Conservation (phyloP, 352 stramenopile species). For the Globisporangium echinulatum region DNA sequence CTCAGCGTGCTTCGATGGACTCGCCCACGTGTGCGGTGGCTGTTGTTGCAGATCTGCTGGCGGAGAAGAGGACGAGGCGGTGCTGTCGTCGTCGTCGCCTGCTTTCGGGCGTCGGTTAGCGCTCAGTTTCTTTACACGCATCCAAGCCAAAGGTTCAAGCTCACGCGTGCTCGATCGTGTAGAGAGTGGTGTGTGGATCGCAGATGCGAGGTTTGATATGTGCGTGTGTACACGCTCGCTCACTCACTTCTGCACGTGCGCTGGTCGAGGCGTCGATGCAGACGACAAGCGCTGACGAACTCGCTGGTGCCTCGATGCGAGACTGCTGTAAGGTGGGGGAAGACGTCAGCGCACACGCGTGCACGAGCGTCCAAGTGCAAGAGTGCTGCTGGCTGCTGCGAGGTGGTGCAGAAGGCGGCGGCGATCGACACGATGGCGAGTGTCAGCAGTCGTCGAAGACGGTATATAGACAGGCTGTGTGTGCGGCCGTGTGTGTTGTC, state of each 20-base stretch:
- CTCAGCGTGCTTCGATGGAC: conserved; percentile 24
- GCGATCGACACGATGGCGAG: not conserved
- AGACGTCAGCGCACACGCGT: too few relatives aligned
- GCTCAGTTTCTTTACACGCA: conserved; percentile 79
- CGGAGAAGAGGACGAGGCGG: not conserved
- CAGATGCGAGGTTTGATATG: not conserved
- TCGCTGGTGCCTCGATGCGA: too few relatives aligned
- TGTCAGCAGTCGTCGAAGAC: not conserved
- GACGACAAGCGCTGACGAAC: too few relatives aligned
- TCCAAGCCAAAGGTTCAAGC: conserved; percentile 15
- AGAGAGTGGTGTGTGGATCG: not conserved
- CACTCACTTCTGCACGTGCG: too few relatives aligned
- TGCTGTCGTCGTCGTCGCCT: conserved; percentile 48
- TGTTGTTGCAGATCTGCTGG: conserved; percentile 3
- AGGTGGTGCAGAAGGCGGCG: not conserved
- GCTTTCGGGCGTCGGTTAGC: conserved; percentile 52
- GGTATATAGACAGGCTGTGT: not conserved
- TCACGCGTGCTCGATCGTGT: not conserved
- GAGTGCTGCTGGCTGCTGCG: not conserved
- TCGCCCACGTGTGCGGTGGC: conserved; percentile 32
- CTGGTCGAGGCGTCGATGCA: too few relatives aligned
- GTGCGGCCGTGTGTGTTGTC: not conserved
- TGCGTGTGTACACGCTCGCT: not conserved
- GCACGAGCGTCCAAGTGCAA: too few relatives aligned
- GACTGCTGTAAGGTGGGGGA: too few relatives aligned